Percentiles rank a stretch among this genome's conserved stretches.
Conservation (phyloP, 2,329 filamentous ascomycete genomes). For the Alternaria tenuissima region DNA sequence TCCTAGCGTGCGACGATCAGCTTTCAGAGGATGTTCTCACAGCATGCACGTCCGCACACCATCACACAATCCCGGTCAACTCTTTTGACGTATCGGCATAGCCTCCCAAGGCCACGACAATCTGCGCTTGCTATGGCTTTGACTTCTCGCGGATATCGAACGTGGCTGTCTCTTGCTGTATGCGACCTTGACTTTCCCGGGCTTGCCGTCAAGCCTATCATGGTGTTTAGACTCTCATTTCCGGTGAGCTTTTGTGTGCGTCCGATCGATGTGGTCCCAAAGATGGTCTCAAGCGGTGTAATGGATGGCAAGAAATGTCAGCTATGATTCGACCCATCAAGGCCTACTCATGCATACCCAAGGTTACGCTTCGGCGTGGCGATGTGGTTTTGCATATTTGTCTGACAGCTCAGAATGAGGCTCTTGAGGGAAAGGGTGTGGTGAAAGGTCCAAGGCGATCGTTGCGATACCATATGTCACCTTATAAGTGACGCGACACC, state of each 20-base stretch:
- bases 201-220: constrained; percentile 1
- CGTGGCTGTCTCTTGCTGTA: not conserved
- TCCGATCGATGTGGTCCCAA: not conserved
- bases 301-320: not conserved
- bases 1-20: not conserved
- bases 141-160: not conserved
- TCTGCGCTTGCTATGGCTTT: not conserved
- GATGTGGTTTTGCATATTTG: not conserved
- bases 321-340: not conserved
- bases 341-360: not conserved
- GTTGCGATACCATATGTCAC: too few relatives aligned
- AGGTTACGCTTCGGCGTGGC: not conserved
- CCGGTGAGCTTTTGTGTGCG: not conserved
- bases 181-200: not conserved
- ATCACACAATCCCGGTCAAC: constrained; percentile 2
- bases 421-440: not conserved
- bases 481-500: too few relatives aligned
- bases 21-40: not conserved
- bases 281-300: constrained; percentile 11
- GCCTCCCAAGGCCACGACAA: not conserved
- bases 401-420: constrained; percentile 1
- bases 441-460: not conserved
- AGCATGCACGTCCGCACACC: constrained; percentile 15
- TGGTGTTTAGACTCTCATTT: not conserved
- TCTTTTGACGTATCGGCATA: constrained; percentile 1